Evolutionary conservation across 768 basidiomycete species (phyloP).

Genomic region (Erythrobasidium yunnanense): DNA sequence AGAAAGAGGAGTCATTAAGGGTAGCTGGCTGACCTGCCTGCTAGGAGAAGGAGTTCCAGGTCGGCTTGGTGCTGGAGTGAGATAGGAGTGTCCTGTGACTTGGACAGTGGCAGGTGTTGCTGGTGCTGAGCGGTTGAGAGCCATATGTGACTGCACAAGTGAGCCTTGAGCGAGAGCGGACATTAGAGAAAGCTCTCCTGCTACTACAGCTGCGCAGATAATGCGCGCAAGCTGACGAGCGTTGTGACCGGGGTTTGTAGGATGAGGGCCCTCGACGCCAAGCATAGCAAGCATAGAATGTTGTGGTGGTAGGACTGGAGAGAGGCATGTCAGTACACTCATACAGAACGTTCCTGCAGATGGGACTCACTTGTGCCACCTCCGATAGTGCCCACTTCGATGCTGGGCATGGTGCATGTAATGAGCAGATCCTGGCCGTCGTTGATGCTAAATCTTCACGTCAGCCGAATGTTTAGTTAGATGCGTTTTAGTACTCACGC

Average conservation of each 20-base stretch:
- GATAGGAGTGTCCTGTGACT: slow-evolving; percentile 10
- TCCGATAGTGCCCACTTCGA: slow-evolving; percentile 96
- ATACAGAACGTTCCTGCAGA: neutral
- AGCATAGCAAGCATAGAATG: slow-evolving; percentile 84
- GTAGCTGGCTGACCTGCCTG: neutral
- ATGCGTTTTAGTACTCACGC: slow-evolving; percentile 51
- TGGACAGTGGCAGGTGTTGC: slow-evolving; percentile 52
- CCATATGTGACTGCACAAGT: slow-evolving; percentile 53
- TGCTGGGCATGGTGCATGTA: slow-evolving; percentile 94
- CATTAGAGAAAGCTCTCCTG: slow-evolving; percentile 84
- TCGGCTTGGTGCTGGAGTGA: slow-evolving; percentile 27
- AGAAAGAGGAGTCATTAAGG: neutral
- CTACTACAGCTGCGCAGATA: slow-evolving; percentile 88
- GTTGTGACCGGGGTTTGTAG: slow-evolving; percentile 74
- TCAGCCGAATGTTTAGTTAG: slow-evolving; percentile 2
- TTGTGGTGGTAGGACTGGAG: slow-evolving; percentile 66
- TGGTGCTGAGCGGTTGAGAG: slow-evolving; percentile 62
- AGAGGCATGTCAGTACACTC: neutral
- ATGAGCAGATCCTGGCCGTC: slow-evolving; percentile 80
- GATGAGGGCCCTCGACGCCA: slow-evolving; percentile 79
- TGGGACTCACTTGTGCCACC: slow-evolving; percentile 51
- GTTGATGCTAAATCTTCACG: slow-evolving; percentile 56
- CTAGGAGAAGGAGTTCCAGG: slow-evolving; percentile 18
- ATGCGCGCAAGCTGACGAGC: slow-evolving; percentile 79
- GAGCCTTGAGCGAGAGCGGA: slow-evolving; percentile 90